These are phyloP conservation scores for Lasiosphaeriaceae sp. DNA, from an alignment of 495 filamentous ascomycete species.

Conservation along the genomic window DNA sequence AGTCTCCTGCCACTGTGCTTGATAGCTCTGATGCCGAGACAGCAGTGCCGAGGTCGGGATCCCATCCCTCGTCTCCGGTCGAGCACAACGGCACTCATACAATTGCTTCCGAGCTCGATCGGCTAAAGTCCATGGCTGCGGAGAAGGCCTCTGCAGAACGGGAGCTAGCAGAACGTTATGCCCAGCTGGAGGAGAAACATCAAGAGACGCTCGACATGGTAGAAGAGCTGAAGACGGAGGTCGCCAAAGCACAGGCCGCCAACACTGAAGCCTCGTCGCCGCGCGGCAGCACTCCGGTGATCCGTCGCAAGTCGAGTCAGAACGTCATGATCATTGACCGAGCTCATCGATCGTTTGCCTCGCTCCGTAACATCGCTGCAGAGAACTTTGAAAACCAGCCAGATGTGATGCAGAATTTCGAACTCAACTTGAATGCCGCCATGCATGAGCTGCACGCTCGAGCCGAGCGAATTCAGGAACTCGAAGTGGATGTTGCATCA, in stretches of 20 bases:
- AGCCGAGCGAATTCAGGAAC: constrained; percentile 81
- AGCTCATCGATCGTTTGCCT: constrained; percentile 86
- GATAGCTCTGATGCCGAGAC: constrained; percentile 53
- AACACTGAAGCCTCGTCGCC: constrained; percentile 58
- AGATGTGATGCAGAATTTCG: constrained; percentile 87
- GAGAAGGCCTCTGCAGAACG: constrained; percentile 74
- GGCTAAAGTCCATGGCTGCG: constrained; percentile 60
- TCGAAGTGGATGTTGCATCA: constrained; percentile 79
- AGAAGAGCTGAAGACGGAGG: constrained; percentile 81
- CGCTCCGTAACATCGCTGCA: constrained; percentile 77
- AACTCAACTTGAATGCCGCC: constrained; percentile 82
- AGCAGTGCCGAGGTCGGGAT: constrained; percentile 32
- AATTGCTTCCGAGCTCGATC: constrained; percentile 62
- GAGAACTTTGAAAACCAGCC: constrained; percentile 81
- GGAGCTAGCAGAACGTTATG: constrained; percentile 71
- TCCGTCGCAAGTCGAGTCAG: constrained; percentile 91
- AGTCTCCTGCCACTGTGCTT: constrained; percentile 65
- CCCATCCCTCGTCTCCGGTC: constrained; percentile 16
- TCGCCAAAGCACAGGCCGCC: constrained; percentile 67
- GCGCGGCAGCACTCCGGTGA: constrained; percentile 59
- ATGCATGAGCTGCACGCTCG: constrained; percentile 88
- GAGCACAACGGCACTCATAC: constrained; percentile 34
- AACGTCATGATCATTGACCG: constrained; percentile 86
- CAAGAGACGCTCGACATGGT: constrained; percentile 77
- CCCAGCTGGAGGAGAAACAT: constrained; percentile 75